Evolutionary conservation across 768 basidiomycete genomes (phyloP).

Genomic region (Solioccasus polychromus): DNA sequence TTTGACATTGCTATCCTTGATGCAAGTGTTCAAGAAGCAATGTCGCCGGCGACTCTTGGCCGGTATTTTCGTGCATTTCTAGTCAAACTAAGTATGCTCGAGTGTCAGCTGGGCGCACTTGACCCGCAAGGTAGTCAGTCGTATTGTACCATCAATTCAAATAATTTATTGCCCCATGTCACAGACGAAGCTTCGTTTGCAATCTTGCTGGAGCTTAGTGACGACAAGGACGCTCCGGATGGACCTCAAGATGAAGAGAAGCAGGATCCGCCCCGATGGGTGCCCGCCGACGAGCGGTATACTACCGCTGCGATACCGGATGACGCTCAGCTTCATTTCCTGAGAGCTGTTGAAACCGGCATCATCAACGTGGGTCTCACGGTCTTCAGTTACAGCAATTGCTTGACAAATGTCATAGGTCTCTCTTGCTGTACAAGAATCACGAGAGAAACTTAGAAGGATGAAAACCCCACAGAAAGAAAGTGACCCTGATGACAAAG

Average conservation of each 20-base stretch:
- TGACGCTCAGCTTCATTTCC: slow-evolving; percentile 66
- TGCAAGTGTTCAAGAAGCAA: slow-evolving; percentile 67
- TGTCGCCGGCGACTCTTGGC: slow-evolving; percentile 58
- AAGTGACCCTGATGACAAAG: slow-evolving; percentile 6
- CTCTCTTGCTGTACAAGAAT: slow-evolving; percentile 78
- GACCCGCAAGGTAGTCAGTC: slow-evolving; percentile 47
- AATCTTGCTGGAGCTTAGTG: slow-evolving; percentile 77
- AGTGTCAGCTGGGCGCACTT: slow-evolving; percentile 63
- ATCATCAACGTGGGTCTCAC: slow-evolving; percentile 62
- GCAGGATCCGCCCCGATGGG: slow-evolving; percentile 72
- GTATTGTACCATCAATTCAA: neutral
- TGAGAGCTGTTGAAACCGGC: slow-evolving; percentile 81
- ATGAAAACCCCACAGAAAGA: slow-evolving; percentile 4
- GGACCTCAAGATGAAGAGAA: slow-evolving; percentile 43
- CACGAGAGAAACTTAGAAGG: slow-evolving; percentile 57
- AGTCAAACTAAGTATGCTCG: slow-evolving; percentile 75
- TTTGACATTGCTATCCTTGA: slow-evolving; percentile 4
- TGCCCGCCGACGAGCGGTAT: slow-evolving; percentile 67
- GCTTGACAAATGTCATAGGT: slow-evolving; percentile 41
- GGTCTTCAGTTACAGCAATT: neutral
- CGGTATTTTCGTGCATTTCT: slow-evolving; percentile 83
- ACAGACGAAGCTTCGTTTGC: slow-evolving; percentile 76
- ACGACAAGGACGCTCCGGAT: slow-evolving; percentile 55
- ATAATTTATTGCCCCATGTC: neutral
- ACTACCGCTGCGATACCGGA: slow-evolving; percentile 68